Evolutionary conservation across 306 rosid species (phyloP), one percentile per base, ranked within the genome.

Genomic region (Prunus persica): DNA sequence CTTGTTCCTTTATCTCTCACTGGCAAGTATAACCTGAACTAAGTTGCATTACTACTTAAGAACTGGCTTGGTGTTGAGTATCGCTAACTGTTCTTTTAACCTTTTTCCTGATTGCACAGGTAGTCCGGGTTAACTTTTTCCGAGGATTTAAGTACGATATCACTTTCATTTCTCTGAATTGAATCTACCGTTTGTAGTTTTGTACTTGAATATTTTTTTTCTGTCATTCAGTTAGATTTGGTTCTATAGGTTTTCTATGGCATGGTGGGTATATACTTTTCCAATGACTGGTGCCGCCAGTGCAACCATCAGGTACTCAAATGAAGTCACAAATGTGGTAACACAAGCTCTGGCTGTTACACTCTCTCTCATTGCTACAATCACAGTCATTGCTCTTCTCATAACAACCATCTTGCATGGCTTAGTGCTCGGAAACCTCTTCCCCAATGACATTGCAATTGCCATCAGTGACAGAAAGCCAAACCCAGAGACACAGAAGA

Each of bases 241-340:
- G 71, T 43, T 78, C 28, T 50, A 30, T 77, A 95, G 99, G 82
- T 95, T 95, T 71, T 96, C 98, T 0, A 81, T 96, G 71, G 84
- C 99, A 25, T 95, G 99, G 99, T 95, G 99, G 99, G 99, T 97
- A 18, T 96, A 96, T 76, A 96, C 98, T 18, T 96, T 96, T 78
- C 99, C 99, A 46, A 96, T 96, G 99, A 91, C 99, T 19, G 97
- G 93, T 52, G 98, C 99, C 69, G 99, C 99, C 63, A 85, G 89
- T 80, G 98, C 99, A 65, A 87, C 97, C n/a, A 74, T 96, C 55
- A 84, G 82, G 72, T 96, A 96, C 90, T 89, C 99, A 58, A 75
- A 77, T 73, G 81, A 86, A 82, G 92, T 96, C 55, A 86, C 92
- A 27, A 80, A 65, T 67, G 56, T 24, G 11, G 85, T 82, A 15